phyloP scores from a whole-genome alignment of 306 rosid species.

The Boehmeria nivea region DNA sequence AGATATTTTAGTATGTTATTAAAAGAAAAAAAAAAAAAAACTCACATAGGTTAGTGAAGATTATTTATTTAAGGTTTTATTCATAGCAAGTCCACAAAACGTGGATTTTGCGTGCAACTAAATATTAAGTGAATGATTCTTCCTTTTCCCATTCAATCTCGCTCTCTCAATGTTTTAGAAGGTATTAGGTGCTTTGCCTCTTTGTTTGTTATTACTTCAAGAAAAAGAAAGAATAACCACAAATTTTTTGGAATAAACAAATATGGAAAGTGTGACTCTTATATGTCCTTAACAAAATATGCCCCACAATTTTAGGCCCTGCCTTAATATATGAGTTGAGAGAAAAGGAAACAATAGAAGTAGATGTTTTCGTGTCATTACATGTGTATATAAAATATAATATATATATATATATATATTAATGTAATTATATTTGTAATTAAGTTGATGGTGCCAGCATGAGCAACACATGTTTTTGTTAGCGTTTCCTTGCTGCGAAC shows the following conservation, averaged over 20 bases:
- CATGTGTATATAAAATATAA: no score
- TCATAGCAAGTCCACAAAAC: background rate
- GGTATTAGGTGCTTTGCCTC: background rate
- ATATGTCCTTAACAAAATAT: constrained; percentile 2
- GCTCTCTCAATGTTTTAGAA: constrained; percentile 2
- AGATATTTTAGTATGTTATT: background rate
- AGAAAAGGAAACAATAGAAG: background rate
- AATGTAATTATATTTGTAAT: background rate
- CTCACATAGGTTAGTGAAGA: background rate
- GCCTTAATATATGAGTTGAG: background rate
- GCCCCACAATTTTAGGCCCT: constrained; percentile 3
- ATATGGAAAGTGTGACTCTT: constrained; percentile 15
- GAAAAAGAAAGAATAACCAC: constrained; percentile 14
- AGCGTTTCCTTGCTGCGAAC: constrained; percentile 9
- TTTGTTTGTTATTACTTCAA: constrained; percentile 22
- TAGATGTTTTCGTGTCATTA: no score
- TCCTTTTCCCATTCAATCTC: background rate
- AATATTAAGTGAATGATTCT: background rate
- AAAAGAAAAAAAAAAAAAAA: background rate
- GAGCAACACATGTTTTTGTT: constrained; percentile 18
- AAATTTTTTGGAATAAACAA: background rate
- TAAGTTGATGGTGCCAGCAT: background rate
- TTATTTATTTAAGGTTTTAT: background rate
- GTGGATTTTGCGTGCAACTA: constrained; percentile 7
- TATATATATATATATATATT: no score